Conservation (phyloP, 176 grass and related monocot species). For the Oryza glumipatula region DNA sequence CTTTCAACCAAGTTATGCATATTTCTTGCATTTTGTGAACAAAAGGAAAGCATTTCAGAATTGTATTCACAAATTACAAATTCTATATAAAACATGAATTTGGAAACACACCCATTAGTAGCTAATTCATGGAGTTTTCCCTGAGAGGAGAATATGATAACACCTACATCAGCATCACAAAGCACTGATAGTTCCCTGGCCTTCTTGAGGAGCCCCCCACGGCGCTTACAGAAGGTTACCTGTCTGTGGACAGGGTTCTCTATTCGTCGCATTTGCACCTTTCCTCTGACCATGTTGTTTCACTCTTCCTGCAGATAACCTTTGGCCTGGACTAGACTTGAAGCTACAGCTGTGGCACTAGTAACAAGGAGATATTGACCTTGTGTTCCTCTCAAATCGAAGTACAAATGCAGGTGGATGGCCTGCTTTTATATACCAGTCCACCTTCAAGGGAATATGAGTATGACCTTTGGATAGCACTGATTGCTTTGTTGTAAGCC, state of each 20-base stretch:
- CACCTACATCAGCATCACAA: slow-evolving; percentile 49
- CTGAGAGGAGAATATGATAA: slow-evolving; percentile 57
- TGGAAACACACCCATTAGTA: slow-evolving; percentile 53
- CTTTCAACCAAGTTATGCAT: slow-evolving; percentile 59
- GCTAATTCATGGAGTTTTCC: slow-evolving; percentile 54
- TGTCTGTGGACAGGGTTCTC: slow-evolving; percentile 52
- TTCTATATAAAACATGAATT: slow-evolving; percentile 32
- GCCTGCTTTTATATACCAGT: slow-evolving; percentile 45
- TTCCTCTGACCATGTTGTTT: slow-evolving; percentile 52
- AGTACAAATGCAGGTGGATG: slow-evolving; percentile 18
- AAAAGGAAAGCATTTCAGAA: slow-evolving; percentile 38
- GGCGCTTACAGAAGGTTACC: slow-evolving; percentile 62
- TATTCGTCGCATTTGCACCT: slow-evolving; percentile 52
- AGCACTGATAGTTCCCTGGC: slow-evolving; percentile 58
- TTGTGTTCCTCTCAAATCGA: slow-evolving; percentile 15
- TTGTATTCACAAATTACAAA: not conserved
- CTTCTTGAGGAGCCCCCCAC: slow-evolving; percentile 54
- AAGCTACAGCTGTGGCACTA: slow-evolving; percentile 23
- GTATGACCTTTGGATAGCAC: slow-evolving; percentile 18
- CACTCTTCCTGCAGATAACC: slow-evolving; percentile 30
- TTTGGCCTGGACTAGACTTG: slow-evolving; percentile 41
- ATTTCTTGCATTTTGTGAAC: slow-evolving; percentile 48
- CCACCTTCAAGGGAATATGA: slow-evolving; percentile 43
- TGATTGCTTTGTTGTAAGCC: slow-evolving; percentile 21
- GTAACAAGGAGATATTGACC: slow-evolving; percentile 24